These are phyloP conservation scores for Magnusiomyces paraingens DNA, from an alignment of 1,139 yeast species.

Conservation along the genomic window DNA sequence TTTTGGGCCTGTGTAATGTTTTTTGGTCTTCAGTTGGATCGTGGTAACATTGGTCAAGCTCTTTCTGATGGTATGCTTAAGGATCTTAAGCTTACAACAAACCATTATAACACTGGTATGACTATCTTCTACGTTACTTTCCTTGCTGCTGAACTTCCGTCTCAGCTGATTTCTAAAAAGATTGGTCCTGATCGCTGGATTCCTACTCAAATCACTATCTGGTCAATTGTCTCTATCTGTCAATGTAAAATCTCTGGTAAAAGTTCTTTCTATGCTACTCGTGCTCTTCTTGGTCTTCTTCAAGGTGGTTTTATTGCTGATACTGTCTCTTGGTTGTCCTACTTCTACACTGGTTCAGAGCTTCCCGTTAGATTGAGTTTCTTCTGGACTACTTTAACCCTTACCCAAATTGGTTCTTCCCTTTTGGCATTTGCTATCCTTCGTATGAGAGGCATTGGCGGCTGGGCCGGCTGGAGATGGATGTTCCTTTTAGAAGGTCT, in stretches of 20 bases:
- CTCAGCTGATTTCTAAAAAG: constrained; percentile 45
- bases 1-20: constrained; percentile 39
- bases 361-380: constrained; percentile 43
- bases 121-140: constrained; percentile 42
- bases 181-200: constrained; percentile 50
- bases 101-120: constrained; percentile 44
- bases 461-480: constrained; percentile 52
- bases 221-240: constrained; percentile 44
- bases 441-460: constrained; percentile 41
- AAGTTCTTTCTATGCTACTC: constrained; percentile 36
- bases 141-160: constrained; percentile 45
- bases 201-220: constrained; percentile 43
- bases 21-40: constrained; percentile 45
- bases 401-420: constrained; percentile 29
- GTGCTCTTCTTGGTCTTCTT: constrained; percentile 42
- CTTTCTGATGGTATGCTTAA: constrained; percentile 42
- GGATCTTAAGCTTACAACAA: constrained; percentile 40
- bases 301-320: constrained; percentile 54
- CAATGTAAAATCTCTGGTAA: constrained; percentile 38
- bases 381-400: constrained; percentile 34
- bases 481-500: constrained; percentile 52
- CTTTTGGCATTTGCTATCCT: constrained; percentile 39
- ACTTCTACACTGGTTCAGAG: constrained; percentile 45
- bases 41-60: constrained; percentile 46
- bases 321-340: constrained; percentile 44